Evolutionary conservation across 495 filamentous ascomycete species (phyloP), one percentile per base, ranked within the genome.

Genomic region (Aspergillus sclerotiicarbonarius): DNA sequence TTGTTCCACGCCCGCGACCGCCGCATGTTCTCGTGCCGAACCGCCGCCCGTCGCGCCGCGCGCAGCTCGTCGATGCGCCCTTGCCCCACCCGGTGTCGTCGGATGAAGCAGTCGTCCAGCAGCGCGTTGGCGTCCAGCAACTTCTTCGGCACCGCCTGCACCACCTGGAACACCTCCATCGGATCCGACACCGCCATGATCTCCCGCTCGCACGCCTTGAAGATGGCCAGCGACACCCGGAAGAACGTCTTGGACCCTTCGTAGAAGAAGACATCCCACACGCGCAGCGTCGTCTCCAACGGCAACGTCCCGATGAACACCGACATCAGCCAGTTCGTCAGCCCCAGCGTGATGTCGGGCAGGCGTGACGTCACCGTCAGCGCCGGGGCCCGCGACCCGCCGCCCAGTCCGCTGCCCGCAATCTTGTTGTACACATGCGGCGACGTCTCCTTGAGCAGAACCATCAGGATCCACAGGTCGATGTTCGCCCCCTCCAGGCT

Each of bases 311-410:
- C 91, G 69, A 97, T 93, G 71, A 94, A 97, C 45, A 92, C 87
- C 15, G 87, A 91, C 94, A 98, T 98, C 71, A 98, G 95, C 94
- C 94, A 98, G n/a, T 91, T 87, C 1, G 92, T 96, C 65, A 92
- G 87, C 58, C 92, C 93, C 2, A 98, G 82, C 8, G 91, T 92
- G 62, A 98, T 92, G 10, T 94, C 90, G 0, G 94, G 94, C 8
- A 96, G 76, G 3, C 89, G 84, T 19, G 82, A 80, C 59, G 74
- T 76, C 33, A 80, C 77, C 19, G 75, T 81, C 16, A 80, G 71
- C 19, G 79, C 71, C 46, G 73, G 69, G 12, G 62, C 44, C 54
- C 70, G 75, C 35, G 61, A 59, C 20, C 63, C 68, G 8, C 76
- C 71, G 31, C 84, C 82, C 32, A 86, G 82, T 9, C 85, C 80